Percentiles rank a stretch among this genome's conserved stretches.
These are phyloP conservation scores for Ottelia alismoides DNA, from an alignment of 106 monocot genomes.

Conservation along the genomic window DNA sequence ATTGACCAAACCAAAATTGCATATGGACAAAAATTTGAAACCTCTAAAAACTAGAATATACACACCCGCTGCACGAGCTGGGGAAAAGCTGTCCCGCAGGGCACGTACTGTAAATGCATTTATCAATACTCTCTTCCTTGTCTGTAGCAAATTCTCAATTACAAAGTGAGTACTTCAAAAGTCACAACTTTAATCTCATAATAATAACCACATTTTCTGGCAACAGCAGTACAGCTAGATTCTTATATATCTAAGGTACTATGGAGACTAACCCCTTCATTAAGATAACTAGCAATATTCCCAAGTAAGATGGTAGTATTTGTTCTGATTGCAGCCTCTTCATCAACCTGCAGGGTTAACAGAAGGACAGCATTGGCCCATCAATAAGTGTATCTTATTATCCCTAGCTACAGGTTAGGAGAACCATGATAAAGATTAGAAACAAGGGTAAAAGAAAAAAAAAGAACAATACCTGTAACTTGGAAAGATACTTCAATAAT, in stretches of 20 bases:
- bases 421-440: too few relatives aligned
- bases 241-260: too few relatives aligned
- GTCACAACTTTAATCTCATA: neutral
- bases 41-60: slow-evolving; percentile 4
- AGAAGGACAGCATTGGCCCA: neutral
- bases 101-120: slow-evolving; percentile 98
- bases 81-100: slow-evolving; percentile 85
- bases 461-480: slow-evolving; percentile 69
- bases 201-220: too few relatives aligned
- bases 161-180: neutral
- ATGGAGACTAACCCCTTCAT: slow-evolving; percentile 97
- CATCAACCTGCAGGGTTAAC: slow-evolving; percentile 62
- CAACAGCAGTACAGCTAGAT: too few relatives aligned
- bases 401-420: too few relatives aligned
- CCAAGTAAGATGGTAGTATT: slow-evolving; percentile 97
- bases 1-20: too few relatives aligned
- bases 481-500: slow-evolving; percentile 90
- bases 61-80: slow-evolving; percentile 91
- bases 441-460: neutral
- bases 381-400: too few relatives aligned
- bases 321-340: slow-evolving; percentile 96
- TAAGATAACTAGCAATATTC: slow-evolving; percentile 88
- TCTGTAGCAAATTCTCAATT: slow-evolving; percentile 32
- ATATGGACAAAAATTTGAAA: neutral
- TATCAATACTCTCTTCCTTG: slow-evolving; percentile 96